A percentile compares a stretch with the other conserved stretches of the same genome.
These are phyloP conservation scores for Drechslerella stenobrocha DNA, from an alignment of 2,329 filamentous ascomycete species.

Conservation along the genomic window DNA sequence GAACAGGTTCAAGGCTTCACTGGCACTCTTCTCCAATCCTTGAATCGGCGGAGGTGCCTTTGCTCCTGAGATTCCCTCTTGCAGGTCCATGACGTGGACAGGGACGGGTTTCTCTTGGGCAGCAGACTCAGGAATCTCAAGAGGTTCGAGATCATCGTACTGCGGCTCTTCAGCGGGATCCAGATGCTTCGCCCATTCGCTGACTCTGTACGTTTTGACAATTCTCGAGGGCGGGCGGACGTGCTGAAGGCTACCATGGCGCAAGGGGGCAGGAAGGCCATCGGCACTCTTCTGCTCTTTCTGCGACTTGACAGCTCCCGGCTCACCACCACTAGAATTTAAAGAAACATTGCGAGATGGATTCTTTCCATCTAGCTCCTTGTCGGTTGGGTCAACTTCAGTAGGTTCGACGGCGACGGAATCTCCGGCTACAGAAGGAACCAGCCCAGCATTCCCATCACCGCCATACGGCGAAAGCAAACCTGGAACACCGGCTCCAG, in stretches of 20 bases:
- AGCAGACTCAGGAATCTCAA: conserved; percentile 57
- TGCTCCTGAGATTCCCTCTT: conserved; percentile 60
- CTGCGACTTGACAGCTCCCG: conserved; percentile 14
- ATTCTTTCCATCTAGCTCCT: neutral
- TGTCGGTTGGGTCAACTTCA: neutral
- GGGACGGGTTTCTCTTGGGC: conserved; percentile 63
- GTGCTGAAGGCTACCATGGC: conserved; percentile 38
- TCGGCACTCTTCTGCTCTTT: conserved; percentile 24
- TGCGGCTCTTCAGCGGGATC: conserved; percentile 73
- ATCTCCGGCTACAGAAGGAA: neutral
- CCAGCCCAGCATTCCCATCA: neutral
- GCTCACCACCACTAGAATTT: neutral
- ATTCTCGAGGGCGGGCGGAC: conserved; percentile 64
- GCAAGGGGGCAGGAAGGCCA: conserved; percentile 41
- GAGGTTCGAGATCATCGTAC: conserved; percentile 64
- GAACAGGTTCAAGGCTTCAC: conserved; percentile 37
- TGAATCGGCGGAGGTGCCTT: conserved; percentile 36
- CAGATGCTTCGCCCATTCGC: conserved; percentile 94
- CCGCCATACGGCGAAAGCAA: neutral
- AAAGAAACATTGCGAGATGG: neutral
- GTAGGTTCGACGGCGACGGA: conserved; percentile 2
- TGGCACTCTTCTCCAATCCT: conserved; percentile 55
- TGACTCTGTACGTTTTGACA: conserved; percentile 81
- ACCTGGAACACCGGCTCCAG: neutral
- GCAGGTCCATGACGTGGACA: conserved; percentile 67